Evolutionary conservation across 1,284 basidiomycete genomes (phyloP).

Genomic region (Microbotryum saponariae): DNA sequence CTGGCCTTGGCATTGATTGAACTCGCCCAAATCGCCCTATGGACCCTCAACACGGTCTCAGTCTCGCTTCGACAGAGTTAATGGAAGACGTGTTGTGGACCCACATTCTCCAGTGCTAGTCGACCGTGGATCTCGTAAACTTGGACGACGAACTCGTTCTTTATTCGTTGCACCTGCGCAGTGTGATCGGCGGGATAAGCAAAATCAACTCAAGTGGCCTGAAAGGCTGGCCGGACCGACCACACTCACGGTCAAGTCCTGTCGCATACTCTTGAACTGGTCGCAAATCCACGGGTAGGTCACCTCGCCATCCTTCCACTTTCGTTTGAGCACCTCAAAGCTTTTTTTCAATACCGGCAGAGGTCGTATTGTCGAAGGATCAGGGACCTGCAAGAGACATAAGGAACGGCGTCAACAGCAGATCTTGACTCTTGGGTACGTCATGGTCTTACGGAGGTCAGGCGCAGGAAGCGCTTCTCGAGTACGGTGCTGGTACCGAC

Average conservation of each 20-base stretch:
- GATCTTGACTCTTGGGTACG: background rate
- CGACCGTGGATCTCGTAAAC: conserved; percentile 98
- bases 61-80: background rate
- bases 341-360: conserved; percentile 76
- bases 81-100: conserved; percentile 34
- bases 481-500: conserved; percentile 80
- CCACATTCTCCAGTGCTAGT: conserved; percentile 85
- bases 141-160: conserved; percentile 94
- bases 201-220: background rate
- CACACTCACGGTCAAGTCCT: conserved; percentile 77
- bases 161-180: conserved; percentile 93
- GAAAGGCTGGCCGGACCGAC: conserved; percentile 9
- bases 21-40: conserved; percentile 95
- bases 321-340: conserved; percentile 74
- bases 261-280: conserved; percentile 94
- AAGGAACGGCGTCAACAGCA: background rate
- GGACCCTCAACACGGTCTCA: conserved; percentile 1
- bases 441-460: conserved; percentile 67
- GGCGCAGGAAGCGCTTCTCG: conserved; percentile 91
- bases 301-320: conserved; percentile 68
- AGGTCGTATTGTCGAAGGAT: conserved; percentile 87
- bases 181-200: conserved; percentile 4
- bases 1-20: conserved; percentile 94
- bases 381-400: conserved; percentile 62
- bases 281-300: conserved; percentile 93